Evolutionary conservation across 345 rosid genomes (phyloP).

Genomic region (Cardamine chenopodiifolia): DNA sequence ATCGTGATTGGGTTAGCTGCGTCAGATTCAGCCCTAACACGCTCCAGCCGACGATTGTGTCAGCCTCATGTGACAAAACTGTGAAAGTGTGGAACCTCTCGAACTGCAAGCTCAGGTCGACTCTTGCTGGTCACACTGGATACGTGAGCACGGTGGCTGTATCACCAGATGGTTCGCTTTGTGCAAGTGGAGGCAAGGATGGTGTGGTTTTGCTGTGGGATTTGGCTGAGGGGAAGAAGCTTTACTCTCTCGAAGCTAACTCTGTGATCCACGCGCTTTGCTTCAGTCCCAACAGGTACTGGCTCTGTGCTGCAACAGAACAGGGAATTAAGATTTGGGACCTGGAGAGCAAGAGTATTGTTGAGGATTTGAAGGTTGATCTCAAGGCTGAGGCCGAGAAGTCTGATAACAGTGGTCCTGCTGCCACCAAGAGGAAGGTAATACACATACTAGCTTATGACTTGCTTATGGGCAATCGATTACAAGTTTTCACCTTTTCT

Average conservation of each 20-base stretch:
- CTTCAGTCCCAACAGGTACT: constrained; percentile 97
- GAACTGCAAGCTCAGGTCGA: constrained; percentile 82
- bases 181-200: constrained; percentile 98
- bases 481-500: constrained; percentile 12
- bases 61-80: constrained; percentile 87
- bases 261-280: constrained; percentile 77
- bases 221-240: constrained; percentile 94
- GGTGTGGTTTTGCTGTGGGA: constrained; percentile 90
- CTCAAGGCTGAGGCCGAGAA: constrained; percentile 94
- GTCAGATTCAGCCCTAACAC: constrained; percentile 91
- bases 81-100: constrained; percentile 95
- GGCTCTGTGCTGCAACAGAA: constrained; percentile 98
- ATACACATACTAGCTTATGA: neutral
- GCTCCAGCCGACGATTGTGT: constrained; percentile 81
- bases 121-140: constrained; percentile 76
- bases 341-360: constrained; percentile 92
- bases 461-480: neutral
- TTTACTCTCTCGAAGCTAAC: constrained; percentile 83
- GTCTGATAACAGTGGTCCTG: constrained; percentile 56
- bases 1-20: constrained; percentile 91
- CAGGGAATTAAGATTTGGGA: constrained; percentile 98
- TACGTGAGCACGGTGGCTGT: constrained; percentile 92
- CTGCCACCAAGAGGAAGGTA: constrained; percentile 61
- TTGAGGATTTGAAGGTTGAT: constrained; percentile 96
- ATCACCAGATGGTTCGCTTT: constrained; percentile 91